Conservation (phyloP, 192 early-diverging fungal genomes). For the Umbelopsis isabellina region DNA sequence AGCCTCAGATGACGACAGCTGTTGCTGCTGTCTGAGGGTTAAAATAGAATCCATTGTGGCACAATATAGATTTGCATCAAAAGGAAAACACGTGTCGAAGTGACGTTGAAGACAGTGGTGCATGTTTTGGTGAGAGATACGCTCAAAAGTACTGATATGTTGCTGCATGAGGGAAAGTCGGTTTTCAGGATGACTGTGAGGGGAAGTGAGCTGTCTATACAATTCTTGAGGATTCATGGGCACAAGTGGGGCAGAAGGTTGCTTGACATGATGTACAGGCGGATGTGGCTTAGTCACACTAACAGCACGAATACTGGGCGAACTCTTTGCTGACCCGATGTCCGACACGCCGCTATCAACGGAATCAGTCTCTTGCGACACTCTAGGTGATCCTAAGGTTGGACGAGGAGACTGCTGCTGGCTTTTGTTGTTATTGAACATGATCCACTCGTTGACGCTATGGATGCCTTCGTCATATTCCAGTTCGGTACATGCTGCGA, state of each 20-base stretch:
- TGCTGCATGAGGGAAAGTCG: conserved; percentile 11
- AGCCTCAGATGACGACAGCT: conserved; percentile 20
- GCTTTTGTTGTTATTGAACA: neutral
- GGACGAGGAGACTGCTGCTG: neutral
- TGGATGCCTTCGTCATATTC: conserved; percentile 36
- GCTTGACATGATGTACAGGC: neutral
- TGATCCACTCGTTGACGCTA: conserved; percentile 26
- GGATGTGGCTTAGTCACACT: neutral
- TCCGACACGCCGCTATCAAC: conserved; percentile 14
- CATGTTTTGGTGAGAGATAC: conserved; percentile 2
- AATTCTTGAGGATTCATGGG: conserved; percentile 21
- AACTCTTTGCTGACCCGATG: conserved; percentile 5
- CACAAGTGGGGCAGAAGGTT: conserved; percentile 1
- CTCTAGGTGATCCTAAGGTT: neutral
- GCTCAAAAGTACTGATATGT: conserved; percentile 19
- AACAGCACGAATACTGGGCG: neutral
- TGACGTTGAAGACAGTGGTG: conserved; percentile 28
- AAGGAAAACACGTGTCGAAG: conserved; percentile 26
- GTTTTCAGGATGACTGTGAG: neutral
- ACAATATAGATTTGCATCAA: conserved; percentile 21
- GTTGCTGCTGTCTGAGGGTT: conserved; percentile 14
- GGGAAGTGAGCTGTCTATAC: conserved; percentile 11
- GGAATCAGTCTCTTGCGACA: neutral
- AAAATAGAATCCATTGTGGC: conserved; percentile 28
- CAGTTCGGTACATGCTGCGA: conserved; percentile 30